phyloP scores from a whole-genome alignment of 2,329 filamentous ascomycete species.

The Nigrospora osmanthi region DNA sequence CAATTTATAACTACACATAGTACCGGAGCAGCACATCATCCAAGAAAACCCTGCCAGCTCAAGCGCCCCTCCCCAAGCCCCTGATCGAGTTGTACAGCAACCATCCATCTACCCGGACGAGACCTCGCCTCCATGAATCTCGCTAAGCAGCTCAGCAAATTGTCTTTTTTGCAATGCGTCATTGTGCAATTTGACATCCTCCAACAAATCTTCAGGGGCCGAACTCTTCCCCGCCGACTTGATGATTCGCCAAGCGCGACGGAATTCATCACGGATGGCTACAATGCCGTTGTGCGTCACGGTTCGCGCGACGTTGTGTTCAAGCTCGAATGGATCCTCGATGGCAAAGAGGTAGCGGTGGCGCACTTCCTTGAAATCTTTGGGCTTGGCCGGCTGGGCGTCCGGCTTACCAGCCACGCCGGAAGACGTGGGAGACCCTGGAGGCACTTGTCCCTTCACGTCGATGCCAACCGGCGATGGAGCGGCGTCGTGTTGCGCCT shows the following conservation, averaged over 20 bases:
- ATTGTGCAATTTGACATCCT: constrained; percentile 1
- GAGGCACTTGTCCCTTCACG: constrained; percentile 1
- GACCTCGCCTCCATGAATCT: neutral
- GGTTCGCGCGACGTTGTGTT: constrained; percentile 82
- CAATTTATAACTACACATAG: too few species aligned
- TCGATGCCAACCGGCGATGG: constrained; percentile 11
- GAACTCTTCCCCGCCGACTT: neutral
- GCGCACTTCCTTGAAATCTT: constrained; percentile 59
- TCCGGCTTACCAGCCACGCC: constrained; percentile 4
- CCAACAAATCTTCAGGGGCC: neutral
- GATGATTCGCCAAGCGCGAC: constrained; percentile 70
- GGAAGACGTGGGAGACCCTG: constrained; percentile 7
- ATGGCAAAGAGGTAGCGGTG: constrained; percentile 82
- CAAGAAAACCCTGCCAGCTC: too few species aligned
- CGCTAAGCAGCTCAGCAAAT: neutral
- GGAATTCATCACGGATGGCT: constrained; percentile 76
- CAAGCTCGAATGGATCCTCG: constrained; percentile 82
- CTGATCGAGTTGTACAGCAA: too few species aligned
- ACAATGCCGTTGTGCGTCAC: constrained; percentile 79
- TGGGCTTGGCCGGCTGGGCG: constrained; percentile 14
- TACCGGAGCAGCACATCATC: too few species aligned
- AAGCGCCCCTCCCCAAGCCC: too few species aligned
- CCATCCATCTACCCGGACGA: too few species aligned
- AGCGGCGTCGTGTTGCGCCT: constrained; percentile 31
- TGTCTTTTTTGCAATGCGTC: neutral